Base-by-base conservation (phyloP, 257 asterid species). In the Solanum habrochaites region DNA sequence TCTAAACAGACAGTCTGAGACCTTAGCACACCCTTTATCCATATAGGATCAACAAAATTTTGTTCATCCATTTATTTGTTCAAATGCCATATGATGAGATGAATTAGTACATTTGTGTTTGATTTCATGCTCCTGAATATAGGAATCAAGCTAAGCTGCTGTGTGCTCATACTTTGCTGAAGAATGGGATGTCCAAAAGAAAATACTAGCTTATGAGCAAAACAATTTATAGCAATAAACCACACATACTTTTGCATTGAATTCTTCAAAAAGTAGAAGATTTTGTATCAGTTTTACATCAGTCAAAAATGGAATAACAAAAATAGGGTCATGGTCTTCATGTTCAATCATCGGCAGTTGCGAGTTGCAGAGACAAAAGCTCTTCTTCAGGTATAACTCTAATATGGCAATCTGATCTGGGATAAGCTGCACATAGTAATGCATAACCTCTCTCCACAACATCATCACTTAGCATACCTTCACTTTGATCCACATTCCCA, bases 381-480 rank as follows among this genome's bases (percentile, higher is more conserved):
- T 96, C 98, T 75, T 96, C 99, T 91, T 96, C 98, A 1, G 98
- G 98, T 85, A 94, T 97, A 75, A 90, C 91, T 88, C 90, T 93
- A 31, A 95, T 87, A n/a, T 86, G 95, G 49, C 99, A 95, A 89
- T 97, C 95, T n/a, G 99, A 94, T 85, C 91, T 93, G n/a, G 98
- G 99, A 83, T 93, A 94, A 78, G 99, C 83, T 6, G 92, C 97
- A 82, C 98, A 97, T 86, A 94, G 85, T 15, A 97, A 90, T 11
- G 99, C 97, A 82, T 94, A 97, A 6, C 99, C 98, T 13, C 94
- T 75, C 85, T 95, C 98, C 67, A 97, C 92, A 82, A 97, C 99
- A 90, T 97, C 98, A 85, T 97, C 99, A 90, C 98, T 97, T 20
- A 95, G 94, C 99, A 95, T 96, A 11, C 99, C 99, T 14, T 95